Evolutionary conservation across 1,284 basidiomycete species (phyloP).

Genomic region (Fomitiporia mediterranea): DNA sequence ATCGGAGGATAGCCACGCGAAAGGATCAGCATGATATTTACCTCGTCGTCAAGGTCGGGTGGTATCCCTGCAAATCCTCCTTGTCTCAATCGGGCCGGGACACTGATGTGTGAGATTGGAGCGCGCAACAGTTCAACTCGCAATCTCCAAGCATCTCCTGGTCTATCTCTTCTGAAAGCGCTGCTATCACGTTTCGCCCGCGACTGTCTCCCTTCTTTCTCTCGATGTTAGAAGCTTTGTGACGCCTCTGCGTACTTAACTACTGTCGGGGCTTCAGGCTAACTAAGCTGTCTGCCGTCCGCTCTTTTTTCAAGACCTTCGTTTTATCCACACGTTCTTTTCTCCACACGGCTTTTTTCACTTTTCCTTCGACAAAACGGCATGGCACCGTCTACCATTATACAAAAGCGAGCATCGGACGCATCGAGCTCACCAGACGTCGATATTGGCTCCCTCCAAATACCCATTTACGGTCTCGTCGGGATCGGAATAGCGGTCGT

Average conservation of each 20-base stretch:
- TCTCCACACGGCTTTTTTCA: neutral
- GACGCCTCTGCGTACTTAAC: neutral
- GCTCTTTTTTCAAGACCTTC: slow-evolving; percentile 4
- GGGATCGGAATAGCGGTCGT: slow-evolving; percentile 45
- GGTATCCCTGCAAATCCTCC: neutral
- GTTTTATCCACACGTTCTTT: neutral
- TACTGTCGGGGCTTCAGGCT: neutral
- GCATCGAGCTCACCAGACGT: neutral
- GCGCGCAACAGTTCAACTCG: neutral
- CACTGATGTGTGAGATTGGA: neutral
- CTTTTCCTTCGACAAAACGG: neutral
- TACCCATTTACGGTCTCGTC: slow-evolving; percentile 34
- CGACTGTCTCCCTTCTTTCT: neutral
- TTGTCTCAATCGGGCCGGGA: neutral
- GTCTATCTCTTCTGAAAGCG: neutral
- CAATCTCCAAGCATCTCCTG: neutral
- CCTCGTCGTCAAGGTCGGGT: neutral
- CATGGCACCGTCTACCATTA: slow-evolving; percentile 2
- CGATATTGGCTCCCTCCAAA: slow-evolving; percentile 2
- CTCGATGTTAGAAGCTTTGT: neutral
- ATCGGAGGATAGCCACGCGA: neutral
- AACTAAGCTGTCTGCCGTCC: slow-evolving; percentile 1
- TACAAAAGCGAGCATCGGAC: neutral
- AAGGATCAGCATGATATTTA: neutral
- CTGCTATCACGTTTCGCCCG: neutral